phyloP scores from a whole-genome alignment of 495 filamentous ascomycete genomes.

The Cercophora scortea region DNA sequence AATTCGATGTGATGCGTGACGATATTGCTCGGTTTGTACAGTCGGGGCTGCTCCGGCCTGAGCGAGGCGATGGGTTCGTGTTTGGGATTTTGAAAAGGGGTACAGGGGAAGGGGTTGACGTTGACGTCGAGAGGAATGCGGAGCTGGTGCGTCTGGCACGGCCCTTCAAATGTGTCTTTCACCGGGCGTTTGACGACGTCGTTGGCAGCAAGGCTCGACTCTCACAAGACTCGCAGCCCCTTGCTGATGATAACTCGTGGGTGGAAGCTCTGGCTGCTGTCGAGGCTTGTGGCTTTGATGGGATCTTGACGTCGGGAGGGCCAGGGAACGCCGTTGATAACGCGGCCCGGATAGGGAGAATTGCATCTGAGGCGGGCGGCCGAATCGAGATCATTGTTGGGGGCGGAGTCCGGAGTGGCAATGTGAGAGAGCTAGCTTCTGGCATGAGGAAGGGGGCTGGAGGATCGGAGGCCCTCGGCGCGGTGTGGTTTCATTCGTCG shows the following conservation, averaged over 20 bases:
- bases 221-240: neutral
- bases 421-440: constrained; percentile 5
- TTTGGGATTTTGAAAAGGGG: constrained; percentile 26
- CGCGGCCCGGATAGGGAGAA: constrained; percentile 12
- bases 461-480: neutral
- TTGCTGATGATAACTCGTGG: neutral
- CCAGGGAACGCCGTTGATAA: constrained; percentile 24
- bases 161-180: constrained; percentile 26
- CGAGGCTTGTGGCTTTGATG: constrained; percentile 23
- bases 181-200: constrained; percentile 36
- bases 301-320: constrained; percentile 35
- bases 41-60: constrained; percentile 13
- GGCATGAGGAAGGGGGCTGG: neutral
- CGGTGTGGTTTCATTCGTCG: neutral
- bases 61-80: constrained; percentile 37
- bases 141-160: constrained; percentile 18
- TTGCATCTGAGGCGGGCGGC: constrained; percentile 13
- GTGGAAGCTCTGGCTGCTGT: constrained; percentile 20
- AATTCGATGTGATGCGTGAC: constrained; percentile 22
- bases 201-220: constrained; percentile 1
- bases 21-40: constrained; percentile 20
- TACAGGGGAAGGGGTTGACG: constrained; percentile 5
- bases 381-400: constrained; percentile 29
- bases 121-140: constrained; percentile 17
- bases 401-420: constrained; percentile 29